These are phyloP conservation scores for Lenzites betulinus DNA, from an alignment of 768 basidiomycete genomes.

Conservation along the genomic window DNA sequence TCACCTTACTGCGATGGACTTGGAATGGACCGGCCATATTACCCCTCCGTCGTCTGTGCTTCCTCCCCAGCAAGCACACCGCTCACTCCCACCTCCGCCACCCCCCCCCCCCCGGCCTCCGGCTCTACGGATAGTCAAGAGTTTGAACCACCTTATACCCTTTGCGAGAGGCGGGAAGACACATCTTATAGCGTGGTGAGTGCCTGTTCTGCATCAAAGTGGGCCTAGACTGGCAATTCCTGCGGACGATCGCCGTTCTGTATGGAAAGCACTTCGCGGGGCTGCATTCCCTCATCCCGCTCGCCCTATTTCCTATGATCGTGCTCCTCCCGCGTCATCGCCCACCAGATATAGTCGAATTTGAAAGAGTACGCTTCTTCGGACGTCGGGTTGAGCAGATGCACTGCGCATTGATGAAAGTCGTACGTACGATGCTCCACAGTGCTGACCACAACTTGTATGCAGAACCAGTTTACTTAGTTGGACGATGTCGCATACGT, in stretches of 20 bases:
- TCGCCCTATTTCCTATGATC: too few relatives aligned
- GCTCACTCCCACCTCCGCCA: constrained; percentile 1
- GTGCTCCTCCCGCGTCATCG: too few relatives aligned
- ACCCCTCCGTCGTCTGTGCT: constrained; percentile 4
- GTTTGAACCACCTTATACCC: not conserved
- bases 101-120: not conserved
- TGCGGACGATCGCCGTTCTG: too few relatives aligned
- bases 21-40: constrained; percentile 7
- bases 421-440: too few relatives aligned
- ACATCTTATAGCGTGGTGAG: not conserved
- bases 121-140: not conserved
- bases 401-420: too few relatives aligned
- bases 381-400: too few relatives aligned
- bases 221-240: too few relatives aligned
- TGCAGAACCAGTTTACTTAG: not conserved
- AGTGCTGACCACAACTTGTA: too few relatives aligned
- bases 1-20: constrained; percentile 1
- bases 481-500: constrained; percentile 58
- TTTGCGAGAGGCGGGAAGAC: not conserved
- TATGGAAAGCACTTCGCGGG: too few relatives aligned
- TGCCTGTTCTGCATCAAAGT: not conserved
- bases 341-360: too few relatives aligned
- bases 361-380: too few relatives aligned
- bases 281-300: too few relatives aligned
- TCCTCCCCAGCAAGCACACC: not conserved